Evolutionary conservation across 495 filamentous ascomycete genomes (phyloP).

Genomic region (Talaromyces borbonicus): DNA sequence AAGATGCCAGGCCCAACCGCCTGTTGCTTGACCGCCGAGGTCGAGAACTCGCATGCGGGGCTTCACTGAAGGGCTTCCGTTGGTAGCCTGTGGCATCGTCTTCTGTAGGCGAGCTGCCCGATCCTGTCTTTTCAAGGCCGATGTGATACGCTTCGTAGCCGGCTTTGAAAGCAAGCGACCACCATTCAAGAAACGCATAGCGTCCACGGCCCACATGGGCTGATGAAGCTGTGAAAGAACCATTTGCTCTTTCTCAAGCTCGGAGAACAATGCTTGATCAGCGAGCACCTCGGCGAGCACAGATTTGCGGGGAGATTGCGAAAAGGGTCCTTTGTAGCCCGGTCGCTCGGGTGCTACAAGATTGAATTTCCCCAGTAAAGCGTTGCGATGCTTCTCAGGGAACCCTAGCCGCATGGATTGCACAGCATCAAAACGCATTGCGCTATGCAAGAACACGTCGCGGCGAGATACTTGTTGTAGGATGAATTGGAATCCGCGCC

Average conservation of each 20-base stretch:
- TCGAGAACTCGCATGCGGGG: conserved; percentile 60
- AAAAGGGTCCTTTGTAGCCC: conserved; percentile 41
- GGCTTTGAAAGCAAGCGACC: conserved; percentile 74
- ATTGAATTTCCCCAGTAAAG: conserved; percentile 71
- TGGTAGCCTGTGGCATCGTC: neutral
- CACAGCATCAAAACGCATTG: conserved; percentile 78
- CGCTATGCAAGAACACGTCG: conserved; percentile 78
- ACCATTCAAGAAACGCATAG: conserved; percentile 64
- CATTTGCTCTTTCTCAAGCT: conserved; percentile 67
- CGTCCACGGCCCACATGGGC: conserved; percentile 72
- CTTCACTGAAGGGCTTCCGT: conserved; percentile 3
- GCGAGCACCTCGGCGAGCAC: conserved; percentile 27
- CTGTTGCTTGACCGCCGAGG: conserved; percentile 72
- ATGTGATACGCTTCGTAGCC: conserved; percentile 47
- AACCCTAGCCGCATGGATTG: conserved; percentile 68
- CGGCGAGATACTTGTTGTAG: conserved; percentile 43
- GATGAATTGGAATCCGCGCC: conserved; percentile 74
- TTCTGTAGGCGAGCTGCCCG: no score
- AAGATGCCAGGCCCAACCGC: conserved; percentile 94
- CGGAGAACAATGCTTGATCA: conserved; percentile 38
- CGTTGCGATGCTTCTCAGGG: conserved; percentile 53
- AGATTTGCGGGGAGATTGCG: conserved; percentile 43
- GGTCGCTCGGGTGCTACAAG: conserved; percentile 36
- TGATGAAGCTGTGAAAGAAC: conserved; percentile 66
- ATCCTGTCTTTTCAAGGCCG: no score